A percentile compares a stretch with the other conserved stretches of the same genome.
phyloP scores from a whole-genome alignment of 306 rosid species.

The Quercus gilva region DNA sequence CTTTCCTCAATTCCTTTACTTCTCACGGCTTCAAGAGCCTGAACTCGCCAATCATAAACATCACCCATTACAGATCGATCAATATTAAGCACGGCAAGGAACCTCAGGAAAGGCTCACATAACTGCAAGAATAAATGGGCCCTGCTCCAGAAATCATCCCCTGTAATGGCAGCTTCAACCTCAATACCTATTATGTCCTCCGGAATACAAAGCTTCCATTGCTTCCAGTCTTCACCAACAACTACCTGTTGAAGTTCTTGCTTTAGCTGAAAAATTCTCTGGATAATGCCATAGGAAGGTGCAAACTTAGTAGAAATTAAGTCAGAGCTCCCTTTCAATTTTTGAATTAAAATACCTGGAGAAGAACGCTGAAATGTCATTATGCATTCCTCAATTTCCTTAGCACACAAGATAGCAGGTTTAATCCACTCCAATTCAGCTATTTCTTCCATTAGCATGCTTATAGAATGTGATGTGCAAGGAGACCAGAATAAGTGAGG shows the following conservation, averaged over 20 bases:
- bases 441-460: slow-evolving; percentile 52
- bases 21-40: slow-evolving; percentile 39
- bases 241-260: slow-evolving; percentile 33
- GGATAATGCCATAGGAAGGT: slow-evolving; percentile 40
- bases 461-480: slow-evolving; percentile 45
- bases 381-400: slow-evolving; percentile 45
- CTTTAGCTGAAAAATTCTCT: slow-evolving; percentile 41
- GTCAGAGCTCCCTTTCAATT: slow-evolving; percentile 29
- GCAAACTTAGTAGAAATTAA: slow-evolving; percentile 31
- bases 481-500: slow-evolving; percentile 55
- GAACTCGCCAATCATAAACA: slow-evolving; percentile 49
- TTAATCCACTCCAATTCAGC: slow-evolving; percentile 45
- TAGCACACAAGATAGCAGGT: slow-evolving; percentile 43
- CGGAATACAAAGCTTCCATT: slow-evolving; percentile 40
- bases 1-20: slow-evolving; percentile 31
- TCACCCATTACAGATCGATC: slow-evolving; percentile 52
- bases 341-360: slow-evolving; percentile 27
- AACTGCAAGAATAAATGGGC: slow-evolving; percentile 37
- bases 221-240: slow-evolving; percentile 51
- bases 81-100: slow-evolving; percentile 29
- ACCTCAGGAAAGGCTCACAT: slow-evolving; percentile 44
- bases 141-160: slow-evolving; percentile 46
- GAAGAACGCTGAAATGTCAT: slow-evolving; percentile 34
- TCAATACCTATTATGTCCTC: slow-evolving; percentile 38
- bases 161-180: slow-evolving; percentile 46